Evolutionary conservation across 2,329 filamentous ascomycete genomes (phyloP).

Genomic region (Alternaria arbusti): DNA sequence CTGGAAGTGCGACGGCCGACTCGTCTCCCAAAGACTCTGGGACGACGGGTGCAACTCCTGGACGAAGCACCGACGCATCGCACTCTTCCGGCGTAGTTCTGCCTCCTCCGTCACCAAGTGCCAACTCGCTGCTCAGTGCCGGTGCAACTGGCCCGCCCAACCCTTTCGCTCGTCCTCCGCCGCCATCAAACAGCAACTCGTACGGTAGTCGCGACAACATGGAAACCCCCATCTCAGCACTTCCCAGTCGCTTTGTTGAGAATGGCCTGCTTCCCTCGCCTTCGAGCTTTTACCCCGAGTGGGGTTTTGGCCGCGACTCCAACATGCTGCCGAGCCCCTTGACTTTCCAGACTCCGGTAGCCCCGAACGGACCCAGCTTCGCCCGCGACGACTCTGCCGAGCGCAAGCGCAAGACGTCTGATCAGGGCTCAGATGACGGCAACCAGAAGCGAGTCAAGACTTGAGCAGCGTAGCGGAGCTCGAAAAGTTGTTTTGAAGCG

Average conservation of each 20-base stretch:
- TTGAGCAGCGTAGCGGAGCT: constrained; percentile 16
- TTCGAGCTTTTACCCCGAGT: constrained; percentile 90
- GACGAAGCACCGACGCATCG: constrained; percentile 61
- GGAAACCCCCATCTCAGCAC: constrained; percentile 89
- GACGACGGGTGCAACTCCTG: constrained; percentile 64
- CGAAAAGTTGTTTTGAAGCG: neutral
- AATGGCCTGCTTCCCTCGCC: constrained; percentile 89
- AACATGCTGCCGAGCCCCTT: constrained; percentile 92
- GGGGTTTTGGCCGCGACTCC: constrained; percentile 78
- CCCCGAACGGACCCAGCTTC: constrained; percentile 53
- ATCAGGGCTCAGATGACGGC: constrained; percentile 47
- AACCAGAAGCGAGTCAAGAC: constrained; percentile 48
- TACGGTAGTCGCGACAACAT: constrained; percentile 47
- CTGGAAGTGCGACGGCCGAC: constrained; percentile 74
- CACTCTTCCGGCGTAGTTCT: constrained; percentile 77
- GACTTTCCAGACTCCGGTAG: constrained; percentile 84
- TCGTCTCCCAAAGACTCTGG: constrained; percentile 69
- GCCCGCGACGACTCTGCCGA: constrained; percentile 50
- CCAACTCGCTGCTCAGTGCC: constrained; percentile 83
- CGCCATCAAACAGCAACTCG: constrained; percentile 65
- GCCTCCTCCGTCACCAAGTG: constrained; percentile 90
- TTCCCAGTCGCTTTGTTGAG: constrained; percentile 89
- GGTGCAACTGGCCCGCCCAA: constrained; percentile 93
- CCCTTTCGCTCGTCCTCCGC: constrained; percentile 87
- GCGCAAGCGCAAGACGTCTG: constrained; percentile 51